Evolutionary conservation across 108 stramenopile species (phyloP).

Genomic region (Mediolabrus comicus): DNA sequence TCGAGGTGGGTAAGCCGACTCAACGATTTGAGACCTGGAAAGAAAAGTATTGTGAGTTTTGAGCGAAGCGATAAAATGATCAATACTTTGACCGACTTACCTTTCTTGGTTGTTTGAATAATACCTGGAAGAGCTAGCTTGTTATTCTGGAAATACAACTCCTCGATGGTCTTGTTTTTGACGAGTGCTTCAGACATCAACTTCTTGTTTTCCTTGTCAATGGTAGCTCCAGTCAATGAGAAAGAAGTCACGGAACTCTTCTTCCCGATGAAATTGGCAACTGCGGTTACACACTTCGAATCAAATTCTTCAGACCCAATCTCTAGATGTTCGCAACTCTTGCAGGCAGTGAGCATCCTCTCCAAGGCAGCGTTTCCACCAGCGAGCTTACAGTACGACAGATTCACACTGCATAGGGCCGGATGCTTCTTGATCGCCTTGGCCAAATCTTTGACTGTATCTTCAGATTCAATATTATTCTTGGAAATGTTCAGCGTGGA

Average conservation of each 20-base stretch:
- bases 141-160: neutral
- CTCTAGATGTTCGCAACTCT: neutral
- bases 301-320: neutral
- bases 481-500: neutral
- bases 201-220: neutral
- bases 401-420: neutral
- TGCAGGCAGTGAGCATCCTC: neutral
- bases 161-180: neutral
- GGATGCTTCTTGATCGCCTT: neutral
- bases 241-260: constrained; percentile 1
- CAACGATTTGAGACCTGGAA: neutral
- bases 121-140: neutral
- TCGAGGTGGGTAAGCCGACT: neutral
- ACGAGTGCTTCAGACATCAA: neutral
- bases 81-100: too few species aligned
- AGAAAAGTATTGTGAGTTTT: too few species aligned
- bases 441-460: neutral
- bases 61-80: too few species aligned
- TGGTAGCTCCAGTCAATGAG: neutral
- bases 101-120: neutral
- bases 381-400: neutral
- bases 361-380: neutral
- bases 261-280: constrained; percentile 1
- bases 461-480: neutral
- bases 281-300: neutral